These are phyloP conservation scores for Porodaedalea pini DNA, from an alignment of 1,284 basidiomycete species.

Conservation along the genomic window DNA sequence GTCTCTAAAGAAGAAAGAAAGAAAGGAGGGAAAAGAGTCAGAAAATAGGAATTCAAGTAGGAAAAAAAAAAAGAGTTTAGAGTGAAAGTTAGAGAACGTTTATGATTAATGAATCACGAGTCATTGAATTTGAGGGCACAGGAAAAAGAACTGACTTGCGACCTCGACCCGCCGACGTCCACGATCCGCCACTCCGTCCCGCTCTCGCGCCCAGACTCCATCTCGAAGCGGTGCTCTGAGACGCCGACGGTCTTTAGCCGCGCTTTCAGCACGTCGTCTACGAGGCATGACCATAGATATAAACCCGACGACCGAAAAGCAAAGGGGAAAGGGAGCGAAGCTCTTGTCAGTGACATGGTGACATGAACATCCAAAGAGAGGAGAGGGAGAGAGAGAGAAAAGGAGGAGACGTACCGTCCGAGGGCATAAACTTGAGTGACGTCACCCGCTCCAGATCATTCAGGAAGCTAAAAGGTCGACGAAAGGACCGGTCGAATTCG, in stretches of 20 bases:
- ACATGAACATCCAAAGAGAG: not conserved
- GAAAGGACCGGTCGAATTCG: not conserved
- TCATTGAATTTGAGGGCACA: no score
- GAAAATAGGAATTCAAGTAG: not conserved
- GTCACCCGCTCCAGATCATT: constrained; percentile 25
- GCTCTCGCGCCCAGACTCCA: constrained; percentile 25
- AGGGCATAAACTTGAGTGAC: constrained; percentile 22
- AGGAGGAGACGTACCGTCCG: constrained; percentile 18
- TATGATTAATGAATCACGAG: not conserved
- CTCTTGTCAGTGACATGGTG: no score
- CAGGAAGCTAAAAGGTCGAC: constrained; percentile 19
- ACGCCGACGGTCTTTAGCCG: constrained; percentile 28
- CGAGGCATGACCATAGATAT: not conserved
- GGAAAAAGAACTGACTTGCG: constrained; percentile 22
- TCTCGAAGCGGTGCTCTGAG: constrained; percentile 26
- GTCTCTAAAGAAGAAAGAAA: constrained; percentile 15
- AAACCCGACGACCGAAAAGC: not conserved
- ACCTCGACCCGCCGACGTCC: constrained; percentile 27
- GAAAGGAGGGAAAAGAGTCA: not conserved
- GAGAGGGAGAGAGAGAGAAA: not conserved
- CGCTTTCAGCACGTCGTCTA: constrained; percentile 27
- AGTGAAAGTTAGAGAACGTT: not conserved
- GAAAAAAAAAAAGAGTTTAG: not conserved
- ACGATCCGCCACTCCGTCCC: constrained; percentile 27
- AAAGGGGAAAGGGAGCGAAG: no score